Conservation (phyloP, 2,329 filamentous ascomycete genomes). For the Escovopsis weberi region DNA sequence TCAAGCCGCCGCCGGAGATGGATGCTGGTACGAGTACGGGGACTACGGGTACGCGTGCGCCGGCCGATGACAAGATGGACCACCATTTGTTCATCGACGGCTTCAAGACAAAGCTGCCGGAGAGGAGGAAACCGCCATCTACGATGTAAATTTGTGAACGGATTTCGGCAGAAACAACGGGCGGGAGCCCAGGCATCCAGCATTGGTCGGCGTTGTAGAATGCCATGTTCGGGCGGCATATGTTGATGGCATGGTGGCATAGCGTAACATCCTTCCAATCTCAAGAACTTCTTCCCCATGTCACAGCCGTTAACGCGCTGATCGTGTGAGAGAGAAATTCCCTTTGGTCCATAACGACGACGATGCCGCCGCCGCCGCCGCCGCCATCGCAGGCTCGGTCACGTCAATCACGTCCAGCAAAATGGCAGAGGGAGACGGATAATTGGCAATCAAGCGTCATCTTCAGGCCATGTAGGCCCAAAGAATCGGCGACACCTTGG, state of each 20-base stretch:
- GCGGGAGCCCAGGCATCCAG: not conserved
- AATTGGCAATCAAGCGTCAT: slow-evolving; percentile 91
- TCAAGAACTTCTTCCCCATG: not conserved
- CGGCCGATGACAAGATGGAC: slow-evolving; percentile 13
- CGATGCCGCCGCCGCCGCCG: not conserved
- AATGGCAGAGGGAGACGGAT: slow-evolving; percentile 9
- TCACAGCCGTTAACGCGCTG: not conserved
- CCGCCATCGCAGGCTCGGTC: slow-evolving; percentile 7
- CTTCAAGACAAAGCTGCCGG: slow-evolving; percentile 12
- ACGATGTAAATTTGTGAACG: not conserved
- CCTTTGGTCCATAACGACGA: not conserved
- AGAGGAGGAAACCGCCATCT: slow-evolving; percentile 2
- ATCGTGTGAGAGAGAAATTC: not conserved
- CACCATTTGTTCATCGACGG: slow-evolving; percentile 35
- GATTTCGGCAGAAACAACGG: not conserved
- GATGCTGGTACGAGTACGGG: slow-evolving; percentile 7
- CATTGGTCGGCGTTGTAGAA: not conserved
- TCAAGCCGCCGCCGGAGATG: slow-evolving; percentile 14
- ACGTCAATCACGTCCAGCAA: slow-evolving; percentile 11
- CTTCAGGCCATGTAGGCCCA: slow-evolving; percentile 30
- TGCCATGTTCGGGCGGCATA: not conserved
- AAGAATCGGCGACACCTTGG: slow-evolving; percentile 86
- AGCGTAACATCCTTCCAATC: not conserved
- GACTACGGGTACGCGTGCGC: too few relatives aligned
- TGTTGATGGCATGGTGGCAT: not conserved